Conservation (phyloP, 768 basidiomycete genomes). For the Mycena pura region DNA sequence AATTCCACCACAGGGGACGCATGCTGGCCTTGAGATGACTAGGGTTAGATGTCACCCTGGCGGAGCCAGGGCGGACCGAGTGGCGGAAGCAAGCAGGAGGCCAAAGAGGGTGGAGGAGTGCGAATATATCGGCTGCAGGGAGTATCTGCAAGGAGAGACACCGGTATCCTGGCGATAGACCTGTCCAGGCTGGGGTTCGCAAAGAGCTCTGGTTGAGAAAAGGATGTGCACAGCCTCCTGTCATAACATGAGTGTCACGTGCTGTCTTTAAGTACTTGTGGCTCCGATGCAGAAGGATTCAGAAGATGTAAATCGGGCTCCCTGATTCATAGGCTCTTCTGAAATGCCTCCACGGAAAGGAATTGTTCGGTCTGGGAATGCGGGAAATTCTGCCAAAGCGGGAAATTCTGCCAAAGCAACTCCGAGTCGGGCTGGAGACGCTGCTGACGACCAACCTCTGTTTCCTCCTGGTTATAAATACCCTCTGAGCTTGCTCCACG, state of each 20-base stretch:
- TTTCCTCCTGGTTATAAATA: constrained; percentile 89
- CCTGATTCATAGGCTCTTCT: not conserved
- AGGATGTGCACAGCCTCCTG: not conserved
- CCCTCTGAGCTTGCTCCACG: constrained; percentile 78
- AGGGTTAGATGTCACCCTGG: constrained; percentile 26
- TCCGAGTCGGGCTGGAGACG: too few relatives aligned
- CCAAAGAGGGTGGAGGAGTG: constrained; percentile 14
- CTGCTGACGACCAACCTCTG: constrained; percentile 58
- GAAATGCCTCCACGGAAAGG: constrained; percentile 73
- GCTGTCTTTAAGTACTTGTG: too few relatives aligned
- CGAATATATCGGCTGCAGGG: constrained; percentile 16
- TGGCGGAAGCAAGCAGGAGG: constrained; percentile 23
- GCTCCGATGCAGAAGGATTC: not conserved
- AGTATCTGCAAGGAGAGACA: constrained; percentile 19
- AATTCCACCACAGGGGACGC: constrained; percentile 15
- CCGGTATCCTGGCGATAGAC: constrained; percentile 1
- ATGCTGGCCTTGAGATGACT: constrained; percentile 16
- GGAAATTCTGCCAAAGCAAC: constrained; percentile 83
- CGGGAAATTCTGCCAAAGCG: constrained; percentile 84
- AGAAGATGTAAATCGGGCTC: not conserved
- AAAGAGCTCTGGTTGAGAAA: constrained; percentile 16
- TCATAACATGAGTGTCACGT: too few relatives aligned
- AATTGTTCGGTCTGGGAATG: constrained; percentile 88
- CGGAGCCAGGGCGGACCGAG: constrained; percentile 19
- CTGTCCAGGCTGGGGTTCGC: constrained; percentile 11